Evolutionary conservation across 495 filamentous ascomycete species (phyloP), one percentile per base, ranked within the genome.

Genomic region (Xylaria sp.): DNA sequence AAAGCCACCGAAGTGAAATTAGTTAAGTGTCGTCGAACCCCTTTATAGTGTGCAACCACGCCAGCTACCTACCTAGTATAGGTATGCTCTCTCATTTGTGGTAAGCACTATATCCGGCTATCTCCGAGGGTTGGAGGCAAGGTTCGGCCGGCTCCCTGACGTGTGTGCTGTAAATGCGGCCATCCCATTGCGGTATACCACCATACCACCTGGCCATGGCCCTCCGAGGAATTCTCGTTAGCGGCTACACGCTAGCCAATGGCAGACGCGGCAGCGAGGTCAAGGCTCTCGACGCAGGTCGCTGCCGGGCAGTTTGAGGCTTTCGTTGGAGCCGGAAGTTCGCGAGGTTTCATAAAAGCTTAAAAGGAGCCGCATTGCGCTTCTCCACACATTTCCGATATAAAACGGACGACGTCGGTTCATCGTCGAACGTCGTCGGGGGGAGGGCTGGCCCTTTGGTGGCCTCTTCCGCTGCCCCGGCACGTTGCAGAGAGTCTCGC

Each of bases 311-410:
- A 68, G n/a, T 44, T 50, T 72, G 72, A 79, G 74, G 67, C 65
- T 40, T 40, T 74, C 77, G 75, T 76, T 62, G 59, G 59, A 66
- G 64, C 71, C 77, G 75, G 75, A 73, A 77, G 69, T 75, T 68
- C 61, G 73, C 76, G 77, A 73, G 70, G 75, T 77, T 75, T 75
- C 74, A 74, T 76, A 74, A 77, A 77, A 77, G 75, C 70, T 74
- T 65, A 70, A 71, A 71, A 75, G 72, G 77, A 79, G 75, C 77
- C 77, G 77, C 77, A 77, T 76, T 31, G 37, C 61, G 0, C 44
- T 74, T 77, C 77, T 73, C 70, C 77, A 77, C 77, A 75, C 65
- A 53, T n/a, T 74, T 26, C 33, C 14, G 61, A 66, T 69, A 70
- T 69, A 75, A 75, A 77, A 71, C 57, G 62, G 46, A 75, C 72